A percentile compares a stretch with the other conserved stretches of the same genome.
These are phyloP conservation scores for Debaryomyces psychrophilus DNA, from an alignment of 1,139 yeast species.

Conservation along the genomic window DNA sequence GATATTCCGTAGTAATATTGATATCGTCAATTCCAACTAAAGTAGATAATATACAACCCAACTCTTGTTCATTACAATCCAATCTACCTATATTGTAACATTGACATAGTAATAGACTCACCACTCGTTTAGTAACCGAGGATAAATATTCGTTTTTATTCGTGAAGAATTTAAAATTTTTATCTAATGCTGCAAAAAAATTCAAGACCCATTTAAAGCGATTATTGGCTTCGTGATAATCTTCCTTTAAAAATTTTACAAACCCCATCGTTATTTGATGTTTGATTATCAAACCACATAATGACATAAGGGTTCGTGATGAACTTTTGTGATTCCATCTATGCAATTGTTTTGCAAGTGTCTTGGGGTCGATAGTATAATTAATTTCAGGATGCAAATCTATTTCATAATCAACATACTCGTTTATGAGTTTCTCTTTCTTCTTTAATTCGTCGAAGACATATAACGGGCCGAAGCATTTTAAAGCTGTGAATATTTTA, in stretches of 20 bases:
- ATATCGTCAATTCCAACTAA: constrained; percentile 15
- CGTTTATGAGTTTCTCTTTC: constrained; percentile 9
- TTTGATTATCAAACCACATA: constrained; percentile 18
- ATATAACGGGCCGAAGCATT: constrained; percentile 26
- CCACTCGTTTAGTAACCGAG: constrained; percentile 16
- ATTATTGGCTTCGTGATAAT: constrained; percentile 12
- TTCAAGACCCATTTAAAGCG: constrained; percentile 26
- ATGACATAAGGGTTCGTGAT: constrained; percentile 9
- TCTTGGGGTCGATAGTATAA: constrained; percentile 16
- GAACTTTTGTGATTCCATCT: constrained; percentile 15
- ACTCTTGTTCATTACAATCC: constrained; percentile 16
- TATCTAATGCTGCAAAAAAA: constrained; percentile 17
- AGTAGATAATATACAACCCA: constrained; percentile 15
- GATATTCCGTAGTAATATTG: constrained; percentile 19
- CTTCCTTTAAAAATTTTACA: constrained; percentile 8
- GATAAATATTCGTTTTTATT: constrained; percentile 20
- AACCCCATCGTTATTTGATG: constrained; percentile 22
- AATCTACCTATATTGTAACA: constrained; percentile 21
- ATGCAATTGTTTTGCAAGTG: constrained; percentile 17
- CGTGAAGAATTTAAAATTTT: constrained; percentile 13
- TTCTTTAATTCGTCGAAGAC: constrained; percentile 20
- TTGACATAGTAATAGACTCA: constrained; percentile 18
- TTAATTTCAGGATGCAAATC: constrained; percentile 21
- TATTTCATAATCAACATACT: constrained; percentile 17
- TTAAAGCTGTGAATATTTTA: constrained; percentile 21